A percentile compares a stretch with the other conserved stretches of the same genome.
These are phyloP conservation scores for Pythium aristosporum DNA, from an alignment of 352 stramenopile genomes.

Conservation along the genomic window DNA sequence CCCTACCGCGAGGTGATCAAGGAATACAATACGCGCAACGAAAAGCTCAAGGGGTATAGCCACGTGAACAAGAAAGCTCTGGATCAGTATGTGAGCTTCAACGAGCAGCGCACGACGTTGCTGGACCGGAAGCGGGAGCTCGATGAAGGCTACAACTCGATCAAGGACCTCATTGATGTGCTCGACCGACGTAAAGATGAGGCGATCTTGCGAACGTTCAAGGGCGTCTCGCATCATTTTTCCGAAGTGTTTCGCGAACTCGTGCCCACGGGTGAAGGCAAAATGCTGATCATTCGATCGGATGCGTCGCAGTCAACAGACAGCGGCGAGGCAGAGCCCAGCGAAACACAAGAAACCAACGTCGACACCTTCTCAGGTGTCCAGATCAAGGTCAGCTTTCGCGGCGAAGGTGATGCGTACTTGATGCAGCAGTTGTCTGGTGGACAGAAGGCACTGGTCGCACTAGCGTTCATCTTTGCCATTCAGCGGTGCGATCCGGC, in stretches of 20 bases:
- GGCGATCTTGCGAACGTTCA: conserved; percentile 98
- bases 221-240: conserved; percentile 98
- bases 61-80: conserved; percentile 99
- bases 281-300: conserved; percentile 96
- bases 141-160: conserved; percentile 91
- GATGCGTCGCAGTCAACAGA: conserved; percentile 37
- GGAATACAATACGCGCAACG: conserved; percentile 93
- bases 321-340: conserved; percentile 3
- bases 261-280: conserved; percentile 94
- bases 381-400: conserved; percentile 99
- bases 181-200: conserved; percentile 97
- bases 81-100: conserved; percentile 99
- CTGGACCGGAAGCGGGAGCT: conserved; percentile 96
- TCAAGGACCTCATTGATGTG: conserved; percentile 87
- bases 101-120: conserved; percentile 89
- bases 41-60: conserved; percentile 96
- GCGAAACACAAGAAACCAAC: conserved; percentile 31
- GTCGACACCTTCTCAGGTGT: conserved; percentile 96
- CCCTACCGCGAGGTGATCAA: conserved; percentile 92
- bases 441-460: conserved; percentile 98
- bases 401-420: conserved; percentile 93
- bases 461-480: conserved; percentile 99
- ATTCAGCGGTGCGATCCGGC: conserved; percentile 98
- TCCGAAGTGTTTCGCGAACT: conserved; percentile 98
- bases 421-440: conserved; percentile 99